Conservation (phyloP, 129 eudicot genomes). For the Ambrosia trifida region DNA sequence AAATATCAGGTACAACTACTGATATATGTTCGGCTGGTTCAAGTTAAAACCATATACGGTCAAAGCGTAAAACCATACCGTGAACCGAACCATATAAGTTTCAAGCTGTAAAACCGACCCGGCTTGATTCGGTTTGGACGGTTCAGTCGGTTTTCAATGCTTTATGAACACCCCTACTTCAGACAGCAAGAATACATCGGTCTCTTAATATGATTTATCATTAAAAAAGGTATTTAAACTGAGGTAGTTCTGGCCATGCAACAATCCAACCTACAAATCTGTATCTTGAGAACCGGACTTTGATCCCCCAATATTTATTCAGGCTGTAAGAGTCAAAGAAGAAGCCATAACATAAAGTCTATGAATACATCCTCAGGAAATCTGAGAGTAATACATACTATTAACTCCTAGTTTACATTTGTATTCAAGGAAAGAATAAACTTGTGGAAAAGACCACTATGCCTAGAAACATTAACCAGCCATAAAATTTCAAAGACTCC, state of each 20-base stretch:
- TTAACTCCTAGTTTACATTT: background rate
- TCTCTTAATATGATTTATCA: background rate
- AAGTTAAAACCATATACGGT: too few species aligned
- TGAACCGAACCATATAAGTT: too few species aligned
- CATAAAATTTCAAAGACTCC: background rate
- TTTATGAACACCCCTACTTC: too few species aligned
- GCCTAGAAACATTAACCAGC: background rate
- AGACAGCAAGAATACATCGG: background rate
- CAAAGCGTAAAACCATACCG: too few species aligned
- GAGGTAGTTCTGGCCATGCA: background rate
- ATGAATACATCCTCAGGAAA: background rate
- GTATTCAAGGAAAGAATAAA: background rate
- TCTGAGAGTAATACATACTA: background rate
- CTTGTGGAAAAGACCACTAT: background rate
- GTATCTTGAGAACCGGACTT: background rate
- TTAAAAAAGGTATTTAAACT: background rate
- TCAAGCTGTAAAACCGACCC: too few species aligned
- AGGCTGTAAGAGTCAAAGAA: background rate
- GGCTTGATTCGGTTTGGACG: too few species aligned
- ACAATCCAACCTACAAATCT: background rate
- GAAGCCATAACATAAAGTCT: background rate
- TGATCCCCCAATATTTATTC: background rate
- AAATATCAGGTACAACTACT: background rate
- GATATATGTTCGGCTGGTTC: background rate
- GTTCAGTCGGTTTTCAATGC: too few species aligned